phyloP scores from a whole-genome alignment of 257 asterid genomes.

The Solanum arcanum region DNA sequence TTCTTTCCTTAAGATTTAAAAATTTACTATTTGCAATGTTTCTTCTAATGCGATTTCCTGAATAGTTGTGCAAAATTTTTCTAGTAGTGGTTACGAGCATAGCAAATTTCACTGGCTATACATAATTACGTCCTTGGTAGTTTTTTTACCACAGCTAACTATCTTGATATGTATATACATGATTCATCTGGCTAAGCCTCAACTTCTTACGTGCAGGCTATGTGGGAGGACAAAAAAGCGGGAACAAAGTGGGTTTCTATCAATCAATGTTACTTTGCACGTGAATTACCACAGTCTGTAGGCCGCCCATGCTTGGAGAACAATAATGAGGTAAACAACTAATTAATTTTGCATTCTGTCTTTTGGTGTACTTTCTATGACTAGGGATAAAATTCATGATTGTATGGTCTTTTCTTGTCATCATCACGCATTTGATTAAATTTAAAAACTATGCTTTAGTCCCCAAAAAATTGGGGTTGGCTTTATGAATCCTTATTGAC shows the following conservation, averaged over 20 bases:
- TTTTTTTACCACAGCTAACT: neutral
- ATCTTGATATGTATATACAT: neutral
- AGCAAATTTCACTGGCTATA: neutral
- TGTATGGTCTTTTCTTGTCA: neutral
- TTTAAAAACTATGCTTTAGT: neutral
- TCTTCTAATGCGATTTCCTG: neutral
- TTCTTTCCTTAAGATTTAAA: neutral
- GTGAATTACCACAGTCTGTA: conserved; percentile 86
- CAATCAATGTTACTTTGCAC: conserved; percentile 78
- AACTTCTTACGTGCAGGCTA: conserved; percentile 34
- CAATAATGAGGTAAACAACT: conserved; percentile 60
- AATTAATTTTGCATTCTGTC: neutral
- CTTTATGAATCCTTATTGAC: neutral
- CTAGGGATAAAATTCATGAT: neutral
- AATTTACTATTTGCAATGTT: neutral
- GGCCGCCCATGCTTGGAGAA: conserved; percentile 94
- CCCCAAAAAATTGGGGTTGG: neutral
- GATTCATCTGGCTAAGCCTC: neutral
- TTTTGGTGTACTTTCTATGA: neutral
- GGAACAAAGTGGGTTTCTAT: conserved; percentile 59
- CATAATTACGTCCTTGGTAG: neutral
- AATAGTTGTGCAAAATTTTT: neutral
- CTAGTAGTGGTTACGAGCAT: neutral
- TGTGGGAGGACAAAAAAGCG: conserved; percentile 83
- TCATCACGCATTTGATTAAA: neutral